Base-by-base conservation (phyloP, 306 rosid genomes). In the Dalbergia cultrata region DNA sequence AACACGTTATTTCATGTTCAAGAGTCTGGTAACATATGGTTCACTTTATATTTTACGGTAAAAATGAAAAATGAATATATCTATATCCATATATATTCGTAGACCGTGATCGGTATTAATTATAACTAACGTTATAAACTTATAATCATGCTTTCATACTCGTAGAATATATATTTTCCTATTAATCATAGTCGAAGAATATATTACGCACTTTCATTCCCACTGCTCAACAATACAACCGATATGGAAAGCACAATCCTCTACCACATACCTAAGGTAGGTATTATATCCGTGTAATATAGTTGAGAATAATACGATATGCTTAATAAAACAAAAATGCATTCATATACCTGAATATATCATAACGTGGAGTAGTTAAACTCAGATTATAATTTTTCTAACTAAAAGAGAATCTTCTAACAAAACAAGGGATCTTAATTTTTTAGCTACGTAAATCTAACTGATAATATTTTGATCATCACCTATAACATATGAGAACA, bases 371-470 rank as follows among this genome's bases (percentile, higher is more conserved):
- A 69, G 8, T 26, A 10, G 18, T n/a, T 31, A 49, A 47, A 34
- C 4, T 9, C 1, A 4, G 11, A 62, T 26, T 5, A 35, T 52
- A 50, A 61, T 31, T 14, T 17, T 62, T 33, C 35, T 71, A 31
- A 47, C 45, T 37, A 18, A 65, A 65, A 65, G 69, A 31, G 33
- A 9, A n/a, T 39, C 14, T 14, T 34, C 54, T 53, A 17, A 13
- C 9, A 6, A 10, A 7, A 5, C 7, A 10, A 45, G 47, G 1
- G 18, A 57, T 45, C 49, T 61, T 44, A 3, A 18, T 60, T 54
- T 63, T 57, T 71, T 14, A 10, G 37, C 16, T 52, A 72, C 26
- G n/a, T 58, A 58, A 52, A 74, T 74, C 58, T 10, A 60, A 60
- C n/a, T 60, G 66, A 60, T 22, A 11, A 60, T 22, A 12, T 22